Base-by-base conservation (phyloP, 176 grass and related monocot species). In the Carex cristatella region DNA sequence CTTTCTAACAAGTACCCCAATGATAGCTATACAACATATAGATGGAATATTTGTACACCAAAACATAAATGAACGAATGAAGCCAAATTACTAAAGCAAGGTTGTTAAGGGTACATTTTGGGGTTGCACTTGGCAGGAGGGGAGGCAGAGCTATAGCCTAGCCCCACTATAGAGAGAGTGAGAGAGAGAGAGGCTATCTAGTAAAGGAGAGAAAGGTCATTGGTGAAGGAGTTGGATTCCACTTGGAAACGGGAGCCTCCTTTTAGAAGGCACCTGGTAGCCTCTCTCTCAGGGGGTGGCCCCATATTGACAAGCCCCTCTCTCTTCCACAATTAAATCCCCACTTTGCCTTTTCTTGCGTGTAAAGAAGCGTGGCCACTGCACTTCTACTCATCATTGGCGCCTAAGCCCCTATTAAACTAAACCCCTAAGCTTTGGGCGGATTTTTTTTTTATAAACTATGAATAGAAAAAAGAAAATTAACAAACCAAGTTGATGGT, bases 201-300 rank as follows among this genome's bases (percentile, higher is more conserved):
- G 4, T 40, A 59, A 84, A 84, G 49, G 82, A 72, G 71, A 57
- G 37, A 51, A 51, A 11, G 48, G 60, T 32, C 44, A 79, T 18
- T 78, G 61, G 81, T 48, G 42, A 44, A 80, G 86, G 86, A 84
- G 86, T 88, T 88, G 71, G 81, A 88, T 58, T 84, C 86, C 86
- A 88, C 81, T 88, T 84, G 33, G 15, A 23, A 63, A 42, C 30
- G 8, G 16, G 69, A 4, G 35, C 61, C 19, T 58, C 63, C 44
- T 86, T 77, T 65, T 66, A 67, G 14, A 60, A 31, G 14, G 65
- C 84, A 85, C 85, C 27, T 80, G 85, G 46, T 69, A 51, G 28
- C 5, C 19, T 77, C 49, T 77, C 49, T 56, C 44, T 49, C 73
- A 8, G 56, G 28, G 12, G 53, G 38, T 65, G 69, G 73, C 31